Conservation (phyloP, 495 filamentous ascomycete genomes). For the Xylaria cubensis region DNA sequence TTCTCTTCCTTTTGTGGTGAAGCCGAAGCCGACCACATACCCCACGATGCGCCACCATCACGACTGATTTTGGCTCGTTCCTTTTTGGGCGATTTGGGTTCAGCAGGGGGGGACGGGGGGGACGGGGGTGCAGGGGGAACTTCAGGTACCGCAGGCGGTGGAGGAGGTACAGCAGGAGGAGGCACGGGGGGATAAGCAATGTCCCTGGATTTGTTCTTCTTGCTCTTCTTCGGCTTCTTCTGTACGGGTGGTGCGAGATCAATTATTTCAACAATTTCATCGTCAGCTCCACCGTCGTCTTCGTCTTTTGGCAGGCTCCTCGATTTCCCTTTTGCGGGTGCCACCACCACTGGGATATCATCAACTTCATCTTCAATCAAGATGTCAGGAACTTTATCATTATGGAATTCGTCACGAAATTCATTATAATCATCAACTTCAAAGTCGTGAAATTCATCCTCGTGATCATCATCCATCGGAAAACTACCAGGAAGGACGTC, state of each 20-base stretch:
- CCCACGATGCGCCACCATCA: constrained; percentile 50
- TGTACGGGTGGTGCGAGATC: constrained; percentile 53
- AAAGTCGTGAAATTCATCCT: neutral
- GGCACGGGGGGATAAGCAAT: constrained; percentile 39
- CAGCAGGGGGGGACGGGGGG: constrained; percentile 49
- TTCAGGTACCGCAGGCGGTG: constrained; percentile 54
- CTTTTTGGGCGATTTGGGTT: constrained; percentile 48
- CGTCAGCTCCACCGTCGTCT: constrained; percentile 41
- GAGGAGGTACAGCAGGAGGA: constrained; percentile 44
- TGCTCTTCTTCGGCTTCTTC: constrained; percentile 51
- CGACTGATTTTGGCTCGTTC: constrained; percentile 56
- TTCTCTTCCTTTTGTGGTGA: constrained; percentile 43
- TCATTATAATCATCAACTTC: constrained; percentile 4
- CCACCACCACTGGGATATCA: constrained; percentile 52
- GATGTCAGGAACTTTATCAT: constrained; percentile 11
- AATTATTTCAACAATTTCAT: constrained; percentile 54
- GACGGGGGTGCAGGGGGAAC: constrained; percentile 53
- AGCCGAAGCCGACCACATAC: constrained; percentile 49
- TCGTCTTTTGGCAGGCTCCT: constrained; percentile 53
- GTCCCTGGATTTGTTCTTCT: constrained; percentile 46
- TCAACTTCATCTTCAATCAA: constrained; percentile 35
- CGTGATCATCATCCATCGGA: constrained; percentile 39
- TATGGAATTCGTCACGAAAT: neutral
- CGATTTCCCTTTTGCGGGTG: constrained; percentile 27
- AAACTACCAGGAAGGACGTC: constrained; percentile 58